Percentiles rank a stretch among this genome's conserved stretches.
These are phyloP conservation scores for Myxozyma kluyveri DNA, from an alignment of 805 yeast genomes.

Conservation along the genomic window DNA sequence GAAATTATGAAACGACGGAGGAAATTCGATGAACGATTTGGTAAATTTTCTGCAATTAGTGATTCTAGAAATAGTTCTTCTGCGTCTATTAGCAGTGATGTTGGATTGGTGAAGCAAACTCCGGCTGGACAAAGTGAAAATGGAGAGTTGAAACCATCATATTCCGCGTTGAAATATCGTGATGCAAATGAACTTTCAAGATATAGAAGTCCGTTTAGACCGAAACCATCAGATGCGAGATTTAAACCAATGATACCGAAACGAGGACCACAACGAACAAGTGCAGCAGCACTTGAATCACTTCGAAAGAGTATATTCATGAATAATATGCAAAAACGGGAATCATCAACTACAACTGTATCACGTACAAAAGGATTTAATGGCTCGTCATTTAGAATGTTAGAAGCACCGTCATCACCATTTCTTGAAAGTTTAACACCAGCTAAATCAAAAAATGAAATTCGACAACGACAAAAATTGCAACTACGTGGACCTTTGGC, in stretches of 20 bases:
- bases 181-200: not conserved
- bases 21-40: conserved; percentile 9
- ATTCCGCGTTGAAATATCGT: not conserved
- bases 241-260: no score
- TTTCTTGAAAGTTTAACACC: conserved; percentile 17
- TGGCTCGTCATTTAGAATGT: no score
- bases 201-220: conserved; percentile 1
- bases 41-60: conserved; percentile 1
- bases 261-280: no score
- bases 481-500: no score
- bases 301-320: not conserved
- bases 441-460: conserved; percentile 1
- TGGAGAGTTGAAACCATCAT: not conserved
- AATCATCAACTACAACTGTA: not conserved
- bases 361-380: conserved; percentile 1
- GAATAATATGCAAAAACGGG: not conserved
- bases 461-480: conserved; percentile 8
- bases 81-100: not conserved
- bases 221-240: not conserved
- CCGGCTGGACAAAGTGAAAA: not conserved
- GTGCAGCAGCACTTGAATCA: not conserved
- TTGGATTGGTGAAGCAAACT: not conserved
- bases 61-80: not conserved
- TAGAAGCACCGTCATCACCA: conserved; percentile 21
- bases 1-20: conserved; percentile 16